A percentile compares a stretch with the other conserved stretches of the same genome.
Evolutionary conservation across 164 flowering plant species (phyloP).

Genomic region (Paratinospora sagittata): DNA sequence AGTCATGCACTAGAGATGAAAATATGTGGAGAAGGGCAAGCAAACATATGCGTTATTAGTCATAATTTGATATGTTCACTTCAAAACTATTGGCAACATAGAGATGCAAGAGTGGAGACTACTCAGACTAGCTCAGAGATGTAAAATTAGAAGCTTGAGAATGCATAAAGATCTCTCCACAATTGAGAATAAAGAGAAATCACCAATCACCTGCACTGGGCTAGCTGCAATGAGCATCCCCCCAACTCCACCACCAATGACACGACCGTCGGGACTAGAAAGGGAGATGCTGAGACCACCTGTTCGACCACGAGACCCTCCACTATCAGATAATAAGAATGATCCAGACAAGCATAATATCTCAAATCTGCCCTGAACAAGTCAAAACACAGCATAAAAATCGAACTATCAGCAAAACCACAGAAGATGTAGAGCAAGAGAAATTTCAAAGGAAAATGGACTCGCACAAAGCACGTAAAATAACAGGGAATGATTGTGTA

Average conservation of each 20-base stretch:
- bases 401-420: background rate
- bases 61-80: background rate
- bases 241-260: constrained; percentile 89
- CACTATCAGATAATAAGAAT: constrained; percentile 45
- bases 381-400: background rate
- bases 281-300: constrained; percentile 79
- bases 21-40: background rate
- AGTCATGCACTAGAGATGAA: background rate
- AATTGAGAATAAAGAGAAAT: background rate
- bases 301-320: constrained; percentile 50
- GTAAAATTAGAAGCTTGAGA: background rate
- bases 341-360: constrained; percentile 81
- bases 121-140: too few species aligned
- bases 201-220: constrained; percentile 74
- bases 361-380: constrained; percentile 78
- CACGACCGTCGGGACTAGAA: constrained; percentile 84
- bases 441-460: too few species aligned
- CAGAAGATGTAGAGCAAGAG: background rate
- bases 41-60: background rate
- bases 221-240: constrained; percentile 83
- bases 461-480: too few species aligned
- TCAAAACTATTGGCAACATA: background rate
- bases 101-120: background rate
- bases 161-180: background rate
- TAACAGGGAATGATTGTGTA: too few species aligned